Evolutionary conservation across 441 rosid species (phyloP).

Genomic region (Mallotus japonicus): DNA sequence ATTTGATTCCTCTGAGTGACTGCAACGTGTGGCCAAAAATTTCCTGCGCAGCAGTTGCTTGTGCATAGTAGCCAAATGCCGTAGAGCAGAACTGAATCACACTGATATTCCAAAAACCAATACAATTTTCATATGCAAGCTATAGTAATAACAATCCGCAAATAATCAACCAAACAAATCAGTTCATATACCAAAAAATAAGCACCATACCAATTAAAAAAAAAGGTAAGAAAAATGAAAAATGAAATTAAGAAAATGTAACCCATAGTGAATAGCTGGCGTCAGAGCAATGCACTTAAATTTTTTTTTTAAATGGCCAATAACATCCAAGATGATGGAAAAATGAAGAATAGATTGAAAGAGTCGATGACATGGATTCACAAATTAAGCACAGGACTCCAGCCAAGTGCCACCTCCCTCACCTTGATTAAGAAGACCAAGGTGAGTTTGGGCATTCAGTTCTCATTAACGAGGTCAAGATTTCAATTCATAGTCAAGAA

Average conservation of each 20-base stretch:
- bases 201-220: background rate
- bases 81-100: constrained; percentile 97
- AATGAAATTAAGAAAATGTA: background rate
- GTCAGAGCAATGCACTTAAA: background rate
- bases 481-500: background rate
- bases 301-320: background rate
- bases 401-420: background rate
- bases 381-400: background rate
- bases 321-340: background rate
- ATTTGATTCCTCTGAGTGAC: constrained; percentile 93
- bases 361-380: background rate
- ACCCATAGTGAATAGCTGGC: background rate
- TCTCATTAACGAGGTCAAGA: background rate
- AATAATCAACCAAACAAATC: background rate
- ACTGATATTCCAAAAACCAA: constrained; percentile 46
- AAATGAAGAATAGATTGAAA: background rate
- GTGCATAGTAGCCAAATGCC: constrained; percentile 98
- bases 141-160: background rate
- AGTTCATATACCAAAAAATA: background rate
- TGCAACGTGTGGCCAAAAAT: constrained; percentile 96
- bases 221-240: no score
- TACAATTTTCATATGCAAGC: background rate
- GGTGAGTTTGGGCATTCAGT: background rate
- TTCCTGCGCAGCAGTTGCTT: constrained; percentile 98
- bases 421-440: background rate